These are phyloP conservation scores for Chlorella variabilis DNA, from an alignment of 163 green algal species.

Conservation along the genomic window DNA sequence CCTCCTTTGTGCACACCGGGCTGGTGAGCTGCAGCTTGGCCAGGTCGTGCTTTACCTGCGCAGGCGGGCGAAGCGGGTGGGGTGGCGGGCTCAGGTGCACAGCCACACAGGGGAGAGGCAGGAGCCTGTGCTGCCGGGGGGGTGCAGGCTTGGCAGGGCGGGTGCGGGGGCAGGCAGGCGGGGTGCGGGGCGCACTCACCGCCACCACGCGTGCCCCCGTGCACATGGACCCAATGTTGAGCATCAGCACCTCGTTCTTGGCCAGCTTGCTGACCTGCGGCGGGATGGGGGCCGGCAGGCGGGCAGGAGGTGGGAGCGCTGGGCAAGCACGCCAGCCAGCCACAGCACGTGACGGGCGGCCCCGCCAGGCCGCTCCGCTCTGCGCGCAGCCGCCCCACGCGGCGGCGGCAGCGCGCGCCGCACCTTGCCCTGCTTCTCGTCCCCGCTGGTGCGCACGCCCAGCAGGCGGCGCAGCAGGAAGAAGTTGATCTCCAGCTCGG, in stretches of 20 bases:
- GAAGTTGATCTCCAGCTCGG: constrained; percentile 99
- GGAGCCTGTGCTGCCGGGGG: not conserved
- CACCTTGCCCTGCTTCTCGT: constrained; percentile 98
- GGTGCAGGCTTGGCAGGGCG: not conserved
- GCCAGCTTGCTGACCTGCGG: constrained; percentile 89
- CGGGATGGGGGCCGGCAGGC: no score
- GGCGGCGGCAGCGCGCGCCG: no score
- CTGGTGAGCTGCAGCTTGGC: constrained; percentile 98
- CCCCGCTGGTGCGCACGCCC: constrained; percentile 91
- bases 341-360: no score
- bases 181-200: constrained; percentile 11
- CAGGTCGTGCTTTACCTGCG: constrained; percentile 92
- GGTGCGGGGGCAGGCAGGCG: no score
- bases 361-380: no score
- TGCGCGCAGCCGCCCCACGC: no score
- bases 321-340: no score
- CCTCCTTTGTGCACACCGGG: constrained; percentile 99
- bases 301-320: no score
- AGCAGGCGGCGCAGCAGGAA: constrained; percentile 98
- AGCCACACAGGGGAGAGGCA: constrained; percentile 9
- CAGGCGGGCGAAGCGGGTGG: no score
- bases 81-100: no score
- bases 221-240: constrained; percentile 99
- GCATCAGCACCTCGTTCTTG: constrained; percentile 99
- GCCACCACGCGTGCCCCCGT: constrained; percentile 96